Evolutionary conservation across 208 protist species (phyloP), one percentile per base, ranked within the genome.

Genomic region (Leishmania turanica): DNA sequence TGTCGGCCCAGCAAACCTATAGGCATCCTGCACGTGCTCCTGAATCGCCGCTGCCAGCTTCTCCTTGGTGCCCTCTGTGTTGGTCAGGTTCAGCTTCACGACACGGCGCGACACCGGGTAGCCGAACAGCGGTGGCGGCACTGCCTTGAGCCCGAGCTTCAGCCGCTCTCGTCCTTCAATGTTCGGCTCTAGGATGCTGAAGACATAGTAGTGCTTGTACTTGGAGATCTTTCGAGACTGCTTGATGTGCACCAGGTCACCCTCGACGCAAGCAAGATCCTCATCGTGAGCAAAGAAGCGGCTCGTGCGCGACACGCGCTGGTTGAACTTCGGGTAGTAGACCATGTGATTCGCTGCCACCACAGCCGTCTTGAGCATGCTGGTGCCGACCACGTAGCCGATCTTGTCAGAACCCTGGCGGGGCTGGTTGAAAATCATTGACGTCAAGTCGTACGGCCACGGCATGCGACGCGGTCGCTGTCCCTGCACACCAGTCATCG

Each of bases 191-290:
- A 98, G 77, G 77, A 98, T 97, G 80, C 93, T 97, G 85, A 98
- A 98, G 34, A 98, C 93, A 88, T 97, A 98, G 87, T 97, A 98
- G 87, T 98, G 95, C 84, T 98, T 98, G 87, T 98, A 98, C 83
- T 98, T 98, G 11, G 92, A 96, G 78, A 98, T 96, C 82, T 98
- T 98, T 54, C 95, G 85, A 66, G 88, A 97, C 83, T 96, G 95
- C 79, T 98, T 98, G 71, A 98, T 97, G 89, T 98, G 95, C 60
- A 98, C 95, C 60, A 98, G 80, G 70, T 98, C 95, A 21, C 95
- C 95, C 71, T 98, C 93, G n/a, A 98, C 95, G 77, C 95, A 98
- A 4, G 93, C 93, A n/a, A 98, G 85, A 83, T 98, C 95, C 78
- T 98, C 95, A 84, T 98, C 95, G 77, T 98, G 95, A 19, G 95